Evolutionary conservation across 140 eudicot genomes (phyloP), one percentile per base, ranked within the genome.

Genomic region (Cichorium intybus): DNA sequence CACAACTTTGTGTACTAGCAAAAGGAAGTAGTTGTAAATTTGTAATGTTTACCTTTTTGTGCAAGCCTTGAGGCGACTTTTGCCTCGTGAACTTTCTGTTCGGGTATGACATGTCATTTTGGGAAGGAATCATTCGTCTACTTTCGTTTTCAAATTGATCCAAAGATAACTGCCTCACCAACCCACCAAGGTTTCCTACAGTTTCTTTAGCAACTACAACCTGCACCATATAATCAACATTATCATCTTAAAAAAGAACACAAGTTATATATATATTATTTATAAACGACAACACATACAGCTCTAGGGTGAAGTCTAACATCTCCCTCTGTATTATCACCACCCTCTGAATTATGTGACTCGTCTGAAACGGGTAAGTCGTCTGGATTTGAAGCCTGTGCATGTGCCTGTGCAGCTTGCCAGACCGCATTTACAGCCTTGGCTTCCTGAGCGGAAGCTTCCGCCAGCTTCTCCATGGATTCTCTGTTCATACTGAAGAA

Each of bases 61-160:
- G 95, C 82, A 88, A 85, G 68, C 98, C 96, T 74, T 83, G 82
- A 70, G 96, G 95, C 68, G 96, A 92, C 67, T 56, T 79, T 72
- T 85, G 96, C 84, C 95, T 81, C 5, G 76, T 60, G 86, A 88
- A 75, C 65, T 69, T 88, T 79, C 66, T 88, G 7, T 80, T 62
- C 33, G 87, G 87, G 65, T 79, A 22, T 16, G 97, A 76, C 55
- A 69, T 45, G 70, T 88, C 95, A 66, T 61, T 81, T 15, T 84
- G 78, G 24, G 77, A 37, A 46, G 99, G 95, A 39, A 80, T 47
- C 85, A 84, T 88, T 60, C 99, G 71, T 77, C 99, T 88, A 61
- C 96, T 88, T 82, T 93, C 99, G 50, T 93, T 88, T 82, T 88
- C 94, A 74, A 93, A 93, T 62, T 88, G 97, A 73, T 93, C 90